Evolutionary conservation across 2,329 filamentous ascomycete genomes (phyloP), one percentile per base, ranked within the genome.

Genomic region (Polytolypa hystricis): DNA sequence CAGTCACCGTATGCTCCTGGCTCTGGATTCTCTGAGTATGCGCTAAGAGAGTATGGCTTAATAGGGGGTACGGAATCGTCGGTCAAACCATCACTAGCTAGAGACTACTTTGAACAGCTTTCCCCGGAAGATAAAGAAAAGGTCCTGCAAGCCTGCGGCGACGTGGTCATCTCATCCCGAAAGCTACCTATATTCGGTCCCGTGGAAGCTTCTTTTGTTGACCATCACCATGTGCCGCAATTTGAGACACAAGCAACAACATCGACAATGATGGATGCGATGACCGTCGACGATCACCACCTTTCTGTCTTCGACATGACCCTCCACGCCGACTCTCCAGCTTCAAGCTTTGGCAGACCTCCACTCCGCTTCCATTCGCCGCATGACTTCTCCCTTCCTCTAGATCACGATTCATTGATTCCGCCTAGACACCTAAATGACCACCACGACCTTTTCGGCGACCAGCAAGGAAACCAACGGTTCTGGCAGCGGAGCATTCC

Each of bases 301-400:
- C 47, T 63, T n/a, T 59, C 60, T 20, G 61, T 55, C 35, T 62
- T 62, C 37, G 60, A 64, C 37, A 61, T 62, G 42, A 61, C 60
- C 47, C 58, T 41, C 55, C 60, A 61, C 42, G 60, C 58, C 17
- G 60, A 63, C 44, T 64, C 61, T 6, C 61, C 61, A 4, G 56
- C 53, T 28, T 64, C 61, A 9, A 63, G 51, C 49, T 64, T 64
- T 42, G 58, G 57, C 40, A 57, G 61, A 42, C 54, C 57, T 46
- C 58, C 61, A 45, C 44, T 63, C 40, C 58, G 58, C 21, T 61
- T 60, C 40, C 58, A 61, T 34, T 62, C 60, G 11, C 58, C 60
- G 4, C 56, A 60, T 35, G 60, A 63, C 30, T 63, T 61, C 39
- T 52, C 52, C 36, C 50, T 47, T 26, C 59, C 62, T 35, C 54